Evolutionary conservation across 116 monocot species (phyloP).

Genomic region (Papilionanthe hybrid): DNA sequence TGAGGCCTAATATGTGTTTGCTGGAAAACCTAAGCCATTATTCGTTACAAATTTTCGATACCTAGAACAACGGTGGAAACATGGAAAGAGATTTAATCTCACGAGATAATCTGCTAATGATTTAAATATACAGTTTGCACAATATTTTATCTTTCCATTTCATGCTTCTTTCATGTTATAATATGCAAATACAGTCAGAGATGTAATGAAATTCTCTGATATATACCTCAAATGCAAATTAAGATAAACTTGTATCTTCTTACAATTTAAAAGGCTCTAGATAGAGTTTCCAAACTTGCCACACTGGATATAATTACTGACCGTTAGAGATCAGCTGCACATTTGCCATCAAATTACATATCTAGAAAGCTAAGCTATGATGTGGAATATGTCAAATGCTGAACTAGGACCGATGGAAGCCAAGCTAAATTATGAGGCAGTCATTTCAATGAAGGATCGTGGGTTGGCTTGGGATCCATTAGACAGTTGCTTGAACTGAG

Average conservation of each 20-base stretch:
- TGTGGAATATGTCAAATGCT: too few species aligned
- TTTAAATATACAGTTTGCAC: background rate
- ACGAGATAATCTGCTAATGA: background rate
- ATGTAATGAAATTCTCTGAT: background rate
- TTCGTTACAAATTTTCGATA: background rate
- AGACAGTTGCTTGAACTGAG: too few species aligned
- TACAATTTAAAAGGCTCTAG: too few species aligned
- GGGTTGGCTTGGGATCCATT: too few species aligned
- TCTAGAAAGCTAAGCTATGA: too few species aligned
- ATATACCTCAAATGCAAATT: background rate
- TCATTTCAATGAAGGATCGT: too few species aligned
- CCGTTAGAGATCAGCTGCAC: too few species aligned
- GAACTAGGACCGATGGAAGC: too few species aligned
- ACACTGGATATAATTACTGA: too few species aligned
- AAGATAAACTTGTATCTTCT: background rate
- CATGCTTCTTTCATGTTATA: background rate
- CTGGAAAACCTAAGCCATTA: background rate
- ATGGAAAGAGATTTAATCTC: background rate
- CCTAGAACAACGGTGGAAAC: background rate
- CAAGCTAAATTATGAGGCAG: too few species aligned
- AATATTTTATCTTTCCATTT: background rate
- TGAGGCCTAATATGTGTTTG: background rate
- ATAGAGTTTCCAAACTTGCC: too few species aligned
- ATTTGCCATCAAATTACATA: too few species aligned
- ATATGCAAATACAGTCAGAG: background rate